These are phyloP conservation scores for Aspergillus fumigatus DNA, from an alignment of 2,329 filamentous ascomycete genomes.

Conservation along the genomic window DNA sequence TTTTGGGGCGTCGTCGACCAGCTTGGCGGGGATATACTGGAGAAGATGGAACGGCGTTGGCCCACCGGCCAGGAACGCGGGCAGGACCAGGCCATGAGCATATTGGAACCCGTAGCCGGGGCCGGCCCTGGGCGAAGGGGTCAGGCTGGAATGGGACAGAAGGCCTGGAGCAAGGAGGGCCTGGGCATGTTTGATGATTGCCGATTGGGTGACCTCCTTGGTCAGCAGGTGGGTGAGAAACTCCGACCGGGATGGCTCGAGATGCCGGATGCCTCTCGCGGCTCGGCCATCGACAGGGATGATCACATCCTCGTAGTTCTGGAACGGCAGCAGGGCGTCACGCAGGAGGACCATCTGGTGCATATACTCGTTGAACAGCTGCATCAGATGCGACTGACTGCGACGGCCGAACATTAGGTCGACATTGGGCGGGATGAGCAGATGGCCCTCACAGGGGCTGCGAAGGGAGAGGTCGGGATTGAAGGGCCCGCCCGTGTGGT, in stretches of 20 bases:
- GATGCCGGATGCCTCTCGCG: constrained; percentile 11
- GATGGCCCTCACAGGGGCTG: constrained; percentile 17
- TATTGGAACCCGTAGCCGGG: constrained; percentile 24
- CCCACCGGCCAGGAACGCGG: constrained; percentile 15
- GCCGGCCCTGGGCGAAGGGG: not conserved
- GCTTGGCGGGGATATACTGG: constrained; percentile 15
- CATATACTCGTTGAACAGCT: constrained; percentile 22
- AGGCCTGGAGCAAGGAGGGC: constrained; percentile 10
- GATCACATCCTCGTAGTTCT: constrained; percentile 17
- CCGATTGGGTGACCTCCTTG: constrained; percentile 11
- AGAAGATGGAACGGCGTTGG: constrained; percentile 16
- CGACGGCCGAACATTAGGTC: constrained; percentile 17
- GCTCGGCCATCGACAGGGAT: constrained; percentile 12
- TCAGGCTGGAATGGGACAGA: not conserved
- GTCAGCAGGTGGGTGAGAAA: constrained; percentile 15
- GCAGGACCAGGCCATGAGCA: constrained; percentile 16
- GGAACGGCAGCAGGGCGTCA: constrained; percentile 17
- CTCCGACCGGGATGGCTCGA: constrained; percentile 8
- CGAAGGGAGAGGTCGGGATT: constrained; percentile 12
- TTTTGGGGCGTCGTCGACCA: constrained; percentile 1
- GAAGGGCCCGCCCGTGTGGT: not conserved
- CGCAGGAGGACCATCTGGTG: constrained; percentile 21
- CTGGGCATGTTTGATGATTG: constrained; percentile 8
- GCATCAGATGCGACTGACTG: constrained; percentile 18
- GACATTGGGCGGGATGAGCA: constrained; percentile 16